Evolutionary conservation across 179 eudicot genomes (phyloP), one percentile per base, ranked within the genome.

Genomic region (Corrigiola litoralis): DNA sequence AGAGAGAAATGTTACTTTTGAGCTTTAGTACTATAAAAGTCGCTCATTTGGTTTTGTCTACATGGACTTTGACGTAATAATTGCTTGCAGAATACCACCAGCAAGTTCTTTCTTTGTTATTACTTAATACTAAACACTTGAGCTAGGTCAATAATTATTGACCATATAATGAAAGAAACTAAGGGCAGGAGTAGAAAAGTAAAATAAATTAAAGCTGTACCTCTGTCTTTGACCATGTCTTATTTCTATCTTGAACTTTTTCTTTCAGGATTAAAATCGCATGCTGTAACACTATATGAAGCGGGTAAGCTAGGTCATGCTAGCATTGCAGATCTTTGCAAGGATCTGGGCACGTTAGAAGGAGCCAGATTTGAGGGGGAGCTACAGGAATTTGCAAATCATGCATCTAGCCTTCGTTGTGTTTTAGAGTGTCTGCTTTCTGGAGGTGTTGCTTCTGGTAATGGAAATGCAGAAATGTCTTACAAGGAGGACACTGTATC

Each of bases 221-320:
- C 12, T 16, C 1, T 18, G 6, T 61, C 40, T 54, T 36, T 58
- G 65, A 53, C 42, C 51, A 38, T 17, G 34, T 17, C 12, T 28
- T 8, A 48, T 42, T 18, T 33, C 34, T 47, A 21, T 29, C 45
- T 59, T 12, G 37, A 32, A 37, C 62, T 70, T 32, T 66, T 8
- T 64, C 16, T 70, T 67, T 31, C 91, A 94, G 99, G 99, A 65
- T 77, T 94, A 71, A 94, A 94, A 75, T 88, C 96, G 58, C 99
- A 94, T 80, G 99, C 99, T 69, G 99, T 94, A n/a, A 94, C 97
- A 44, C 72, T 94, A 58, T 94, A 94, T 67, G 99, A 94, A 84
- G 99, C 99, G 2, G 99, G 99, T 25, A 94, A 94, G 80, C 81
- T 94, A 53, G 97, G 94, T 56, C 89, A 90, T 78, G 78, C 91